Evolutionary conservation across 768 basidiomycete genomes (phyloP).

Genomic region (Gelatoporia subvermispora): DNA sequence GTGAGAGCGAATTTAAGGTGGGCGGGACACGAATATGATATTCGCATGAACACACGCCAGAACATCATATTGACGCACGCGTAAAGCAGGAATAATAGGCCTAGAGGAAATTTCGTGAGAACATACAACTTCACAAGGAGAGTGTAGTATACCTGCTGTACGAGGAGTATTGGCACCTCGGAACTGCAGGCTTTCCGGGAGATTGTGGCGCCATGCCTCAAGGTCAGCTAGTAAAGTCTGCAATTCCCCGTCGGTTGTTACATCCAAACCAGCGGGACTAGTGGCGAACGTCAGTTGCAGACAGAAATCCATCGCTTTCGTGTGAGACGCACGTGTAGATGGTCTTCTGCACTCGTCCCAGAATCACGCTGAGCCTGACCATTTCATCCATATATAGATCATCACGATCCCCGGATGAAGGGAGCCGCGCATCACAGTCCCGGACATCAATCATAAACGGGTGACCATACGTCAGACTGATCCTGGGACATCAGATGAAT

Average conservation of each 20-base stretch:
- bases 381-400: constrained; percentile 88
- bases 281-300: constrained; percentile 9
- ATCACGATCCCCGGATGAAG: constrained; percentile 77
- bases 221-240: constrained; percentile 59
- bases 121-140: neutral
- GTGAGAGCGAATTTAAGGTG: constrained; percentile 86
- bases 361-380: constrained; percentile 83
- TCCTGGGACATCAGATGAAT: constrained; percentile 40
- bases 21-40: constrained; percentile 86
- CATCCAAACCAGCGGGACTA: constrained; percentile 84
- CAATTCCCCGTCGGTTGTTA: constrained; percentile 79
- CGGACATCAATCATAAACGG: constrained; percentile 95
- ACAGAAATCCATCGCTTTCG: constrained; percentile 3
- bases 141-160: constrained; percentile 53
- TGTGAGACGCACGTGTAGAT: constrained; percentile 69
- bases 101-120: constrained; percentile 32
- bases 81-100: constrained; percentile 83
- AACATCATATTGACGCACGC: constrained; percentile 93
- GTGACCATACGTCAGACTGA: constrained; percentile 84
- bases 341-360: constrained; percentile 88
- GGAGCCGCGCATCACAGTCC: constrained; percentile 93
- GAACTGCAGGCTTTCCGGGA: constrained; percentile 79
- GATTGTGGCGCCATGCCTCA: constrained; percentile 69
- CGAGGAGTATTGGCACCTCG: constrained; percentile 61
- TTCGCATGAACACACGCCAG: constrained; percentile 97